Base-by-base conservation (phyloP, 352 stramenopile species). In the Phytophthora pluvialis region DNA sequence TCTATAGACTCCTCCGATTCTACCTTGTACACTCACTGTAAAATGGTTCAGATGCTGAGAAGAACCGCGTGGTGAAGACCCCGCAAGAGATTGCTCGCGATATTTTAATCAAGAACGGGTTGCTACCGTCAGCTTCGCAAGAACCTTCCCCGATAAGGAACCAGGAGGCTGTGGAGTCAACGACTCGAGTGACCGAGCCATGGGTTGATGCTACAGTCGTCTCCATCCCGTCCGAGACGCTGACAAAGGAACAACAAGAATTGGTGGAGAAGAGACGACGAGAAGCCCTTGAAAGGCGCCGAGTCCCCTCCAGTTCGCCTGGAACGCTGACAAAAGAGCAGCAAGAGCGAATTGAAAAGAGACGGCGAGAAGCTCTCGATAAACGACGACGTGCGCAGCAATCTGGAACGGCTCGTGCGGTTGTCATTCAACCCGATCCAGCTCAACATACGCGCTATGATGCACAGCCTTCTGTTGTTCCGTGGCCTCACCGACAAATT, bases 21-120 rank as follows among this genome's bases (percentile, higher is more conserved):
- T 21, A 21, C 21, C 21, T 21, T 39, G 32, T 48, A 2, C 28
- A 44, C 36, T 64, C 31, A 40, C 8, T 26, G 21, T 29, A 18
- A 43, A 38, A n/a, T 36, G 35, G 26, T 50, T 26, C 2, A 94
- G 86, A 90, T 57, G 67, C 66, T 9, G 71, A 53, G 29, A 53
- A 83, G 56, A 90, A 78, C 4, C 28, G 65, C 47, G 60, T 70
- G 45, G 61, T 64, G 51, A 78, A 93, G 50, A 91, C 83, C 15
- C 82, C 83, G 6, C 77, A 88, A 44, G 72, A 86, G 29, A 68
- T 93, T 15, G 83, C 86, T 5, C 64, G 78, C 9, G 81, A 90
- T 2, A 81, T 94, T 16, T 60, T 94, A 18, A 63, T 72, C 1
- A 80, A 80, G 54, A 90, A 94, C 45, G 86, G 86, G 5, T 89